Base-by-base conservation (phyloP, 768 basidiomycete genomes). In the Suillus discolor region DNA sequence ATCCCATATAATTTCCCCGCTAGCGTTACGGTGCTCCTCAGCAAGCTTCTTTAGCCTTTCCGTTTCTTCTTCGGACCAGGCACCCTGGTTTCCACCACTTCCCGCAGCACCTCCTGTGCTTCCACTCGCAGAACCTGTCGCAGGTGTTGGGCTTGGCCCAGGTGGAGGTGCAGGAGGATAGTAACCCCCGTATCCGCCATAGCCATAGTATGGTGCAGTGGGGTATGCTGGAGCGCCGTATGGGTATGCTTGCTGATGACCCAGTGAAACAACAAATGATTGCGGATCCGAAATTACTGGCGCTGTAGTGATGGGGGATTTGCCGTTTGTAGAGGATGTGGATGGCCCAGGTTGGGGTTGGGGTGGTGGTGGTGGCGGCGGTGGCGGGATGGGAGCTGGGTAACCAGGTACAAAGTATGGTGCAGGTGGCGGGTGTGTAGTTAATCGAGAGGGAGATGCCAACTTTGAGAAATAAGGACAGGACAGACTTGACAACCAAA, bases 51-150 rank as follows among this genome's bases (percentile, higher is more conserved):
- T 89, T 65, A 94, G 72, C 47, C 85, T 82, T 67, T 91, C 89
- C 0, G 84, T 85, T 72, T 94, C 93, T 65, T 90, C 90, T 8
- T 92, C 89, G 3, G 89, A 85, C 93, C 92, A 94, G 8, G 89
- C 82, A 0, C 91, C 92, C 61, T 89, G 88, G 62, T 87, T 87
- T 66, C 85, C 84, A 25, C 75, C 80, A 38, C 71, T 77, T 49
- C 71, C 74, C 6, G 69, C 69, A 54, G 68, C 64, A 2, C 67
- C 62, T 20, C 64, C 69, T 0, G 59, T 51, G 41, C 71, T 60
- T 67, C 65, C 57, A 70, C 74, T 71, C 39, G 72, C 68, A 34
- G 64, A 65, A 60, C 71, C 69, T 20, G 78, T 64, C 25, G 74
- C 71, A 65, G 75, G 67, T 23, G 70, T 23, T 31, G 70, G 67